Conservation (phyloP, 1,139 yeast species). For the Candida tropicalis region DNA sequence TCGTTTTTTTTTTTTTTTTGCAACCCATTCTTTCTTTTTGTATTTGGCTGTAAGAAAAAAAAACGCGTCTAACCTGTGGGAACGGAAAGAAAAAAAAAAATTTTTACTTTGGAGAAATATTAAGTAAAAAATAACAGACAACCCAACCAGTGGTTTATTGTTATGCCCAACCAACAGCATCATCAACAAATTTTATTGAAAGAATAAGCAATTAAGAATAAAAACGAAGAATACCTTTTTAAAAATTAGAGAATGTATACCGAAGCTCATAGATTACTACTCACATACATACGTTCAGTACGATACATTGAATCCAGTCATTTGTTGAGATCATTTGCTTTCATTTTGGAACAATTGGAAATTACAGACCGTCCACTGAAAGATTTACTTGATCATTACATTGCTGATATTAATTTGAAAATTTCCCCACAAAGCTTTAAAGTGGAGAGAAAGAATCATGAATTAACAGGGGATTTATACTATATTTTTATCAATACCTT, state of each 20-base stretch:
- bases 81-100: constrained; percentile 1
- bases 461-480: constrained; percentile 32
- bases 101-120: neutral
- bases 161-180: neutral
- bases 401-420: constrained; percentile 41
- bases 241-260: constrained; percentile 11
- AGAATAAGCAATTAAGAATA: neutral
- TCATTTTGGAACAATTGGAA: constrained; percentile 15
- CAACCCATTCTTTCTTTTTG: too few species aligned
- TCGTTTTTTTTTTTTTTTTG: constrained; percentile 4
- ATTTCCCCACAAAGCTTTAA: constrained; percentile 48
- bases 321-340: constrained; percentile 18
- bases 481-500: constrained; percentile 48
- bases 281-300: constrained; percentile 47
- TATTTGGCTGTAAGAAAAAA: too few species aligned
- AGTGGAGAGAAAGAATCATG: constrained; percentile 42
- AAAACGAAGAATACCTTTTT: neutral
- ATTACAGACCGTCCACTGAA: constrained; percentile 9
- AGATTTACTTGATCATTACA: constrained; percentile 23
- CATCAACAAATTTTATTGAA: neutral
- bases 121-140: too few species aligned
- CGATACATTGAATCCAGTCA: constrained; percentile 22
- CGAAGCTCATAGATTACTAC: constrained; percentile 43
- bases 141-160: neutral
- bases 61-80: neutral